Evolutionary conservation across 768 basidiomycete species (phyloP).

Genomic region (Naganishia vishniacii): DNA sequence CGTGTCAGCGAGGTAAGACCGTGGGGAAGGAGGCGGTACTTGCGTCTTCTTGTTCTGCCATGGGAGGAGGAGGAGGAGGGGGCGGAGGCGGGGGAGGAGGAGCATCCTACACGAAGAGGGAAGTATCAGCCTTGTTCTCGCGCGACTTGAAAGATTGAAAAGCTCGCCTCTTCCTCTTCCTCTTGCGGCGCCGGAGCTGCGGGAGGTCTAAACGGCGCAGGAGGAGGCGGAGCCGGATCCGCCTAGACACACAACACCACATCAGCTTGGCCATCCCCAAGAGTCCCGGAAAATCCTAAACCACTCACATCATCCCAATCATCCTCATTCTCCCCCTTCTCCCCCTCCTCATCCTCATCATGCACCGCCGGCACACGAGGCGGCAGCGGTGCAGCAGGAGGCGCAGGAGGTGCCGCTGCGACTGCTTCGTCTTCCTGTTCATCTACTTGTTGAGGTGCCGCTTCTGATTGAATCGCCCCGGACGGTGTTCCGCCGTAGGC

Average conservation of each 20-base stretch:
- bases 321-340: constrained; percentile 47
- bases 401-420: constrained; percentile 44
- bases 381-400: constrained; percentile 45
- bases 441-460: constrained; percentile 14
- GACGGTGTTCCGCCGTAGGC: constrained; percentile 21
- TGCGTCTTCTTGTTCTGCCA: constrained; percentile 28
- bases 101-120: background rate
- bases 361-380: constrained; percentile 16
- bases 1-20: background rate
- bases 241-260: constrained; percentile 34
- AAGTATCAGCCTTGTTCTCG: background rate
- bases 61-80: constrained; percentile 34
- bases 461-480: too few relatives aligned
- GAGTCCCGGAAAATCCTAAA: background rate
- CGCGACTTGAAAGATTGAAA: too few relatives aligned
- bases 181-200: constrained; percentile 33
- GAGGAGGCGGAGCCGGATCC: constrained; percentile 51
- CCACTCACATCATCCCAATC: constrained; percentile 39
- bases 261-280: constrained; percentile 28
- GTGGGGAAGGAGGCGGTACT: background rate
- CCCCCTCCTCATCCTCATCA: constrained; percentile 29
- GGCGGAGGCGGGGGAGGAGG: constrained; percentile 49
- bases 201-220: constrained; percentile 53
- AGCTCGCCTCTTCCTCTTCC: constrained; percentile 8
- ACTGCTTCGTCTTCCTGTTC: constrained; percentile 38